Base-by-base conservation (phyloP, 2,329 filamentous ascomycete species). In the Pseudocercospora fijiensis region DNA sequence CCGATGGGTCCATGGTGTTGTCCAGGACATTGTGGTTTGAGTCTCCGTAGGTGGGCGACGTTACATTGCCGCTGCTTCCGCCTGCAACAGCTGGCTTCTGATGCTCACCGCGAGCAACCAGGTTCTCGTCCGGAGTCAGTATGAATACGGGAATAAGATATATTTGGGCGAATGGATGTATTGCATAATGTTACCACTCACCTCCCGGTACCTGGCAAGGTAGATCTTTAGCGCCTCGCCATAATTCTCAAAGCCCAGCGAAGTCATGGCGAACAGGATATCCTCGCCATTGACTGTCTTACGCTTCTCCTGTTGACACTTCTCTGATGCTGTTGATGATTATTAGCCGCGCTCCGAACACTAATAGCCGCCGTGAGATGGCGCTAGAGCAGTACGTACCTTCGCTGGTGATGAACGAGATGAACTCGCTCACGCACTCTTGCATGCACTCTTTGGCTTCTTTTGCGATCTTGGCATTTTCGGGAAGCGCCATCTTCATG, bases 371-470 rank as follows among this genome's bases (percentile, higher is more conserved):
- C 63, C 57, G 57, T 26, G 60, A 26, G 55, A 63, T 66, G 51
- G 59, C 52, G 61, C 65, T 60, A 59, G 57, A 70, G 28, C 37
- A 43, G 58, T 68, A 82, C 90, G 76, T 78, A 96, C 95, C 95
- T 85, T 99, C 95, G 78, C 94, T 98, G 37, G 95, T 99, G 76
- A 99, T 98, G 84, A 99, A 99, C 6, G 92, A 96, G 82, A 99
- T 99, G 79, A 99, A 99, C 81, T 99, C 95, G 87, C 93, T 97
- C 64, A 99, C 95, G 76, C 95, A 99, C 79, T 99, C 95, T 79
- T 99, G 95, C 95, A 99, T 98, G 81, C 95, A 99, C 78, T 99
- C 95, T 79, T 99, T 99, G 61, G 95, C 95, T 77, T 99, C 95
- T 77, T 99, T 99, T 27, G 75, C 75, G 56, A 99, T 99, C 81